phyloP scores from a whole-genome alignment of 129 eudicot genomes.

The Flaveria linearis region DNA sequence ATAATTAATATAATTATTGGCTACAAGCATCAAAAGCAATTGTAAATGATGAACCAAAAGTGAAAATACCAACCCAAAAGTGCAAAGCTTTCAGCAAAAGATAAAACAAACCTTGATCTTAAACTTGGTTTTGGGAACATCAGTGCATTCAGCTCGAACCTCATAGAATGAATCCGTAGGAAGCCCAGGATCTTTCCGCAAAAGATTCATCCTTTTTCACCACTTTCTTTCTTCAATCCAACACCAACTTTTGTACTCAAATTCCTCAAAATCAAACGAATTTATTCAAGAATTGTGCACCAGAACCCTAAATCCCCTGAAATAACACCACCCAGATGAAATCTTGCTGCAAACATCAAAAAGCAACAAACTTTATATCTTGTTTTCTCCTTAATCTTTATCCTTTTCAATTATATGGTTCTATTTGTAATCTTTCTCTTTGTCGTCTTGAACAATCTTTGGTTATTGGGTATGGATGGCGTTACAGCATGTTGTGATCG shows the following conservation, averaged over 20 bases:
- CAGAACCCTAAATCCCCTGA: constrained; percentile 29
- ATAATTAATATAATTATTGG: not conserved
- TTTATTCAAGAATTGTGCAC: constrained; percentile 2
- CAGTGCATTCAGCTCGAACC: constrained; percentile 72
- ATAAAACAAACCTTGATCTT: constrained; percentile 60
- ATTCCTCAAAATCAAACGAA: not conserved
- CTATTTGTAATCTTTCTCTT: not conserved
- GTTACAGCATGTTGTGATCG: constrained; percentile 16
- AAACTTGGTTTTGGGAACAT: constrained; percentile 90
- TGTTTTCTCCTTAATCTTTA: not conserved
- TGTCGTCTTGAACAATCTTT: no score
- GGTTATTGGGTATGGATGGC: not conserved
- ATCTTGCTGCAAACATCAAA: constrained; percentile 26
- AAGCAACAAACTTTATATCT: constrained; percentile 19
- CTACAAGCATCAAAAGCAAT: not conserved
- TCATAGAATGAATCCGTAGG: constrained; percentile 79
- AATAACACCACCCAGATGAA: constrained; percentile 38
- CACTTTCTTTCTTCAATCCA: not conserved
- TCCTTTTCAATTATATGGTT: not conserved
- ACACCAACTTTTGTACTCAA: not conserved
- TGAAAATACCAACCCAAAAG: not conserved
- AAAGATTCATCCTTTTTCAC: constrained; percentile 35
- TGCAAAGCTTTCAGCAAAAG: not conserved
- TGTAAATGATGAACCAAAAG: not conserved
- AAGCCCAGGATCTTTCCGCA: constrained; percentile 76